Evolutionary conservation across 208 protist genomes (phyloP), one percentile per base, ranked within the genome.

Genomic region (Leishmania guyanensis): DNA sequence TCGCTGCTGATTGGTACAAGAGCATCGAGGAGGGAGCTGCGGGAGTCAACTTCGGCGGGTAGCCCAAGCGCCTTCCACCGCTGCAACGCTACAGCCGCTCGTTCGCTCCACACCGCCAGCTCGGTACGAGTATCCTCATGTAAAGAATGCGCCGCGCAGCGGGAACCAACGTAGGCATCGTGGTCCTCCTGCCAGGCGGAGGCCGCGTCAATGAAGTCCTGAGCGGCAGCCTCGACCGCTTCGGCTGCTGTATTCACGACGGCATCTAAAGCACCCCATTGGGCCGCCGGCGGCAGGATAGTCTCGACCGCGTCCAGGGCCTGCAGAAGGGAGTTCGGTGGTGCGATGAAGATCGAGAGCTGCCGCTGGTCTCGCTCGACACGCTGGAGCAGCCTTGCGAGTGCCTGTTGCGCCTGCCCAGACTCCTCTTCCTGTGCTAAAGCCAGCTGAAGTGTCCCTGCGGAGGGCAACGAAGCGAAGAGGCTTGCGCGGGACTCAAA

Each of bases 341-440:
- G 66, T n/a, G 74, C 60, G 17, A 85, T 66, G 77, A 75, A 85
- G 33, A 36, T 26, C 26, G 39, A 50, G 36, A 85, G 58, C 71
- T 54, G 56, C 53, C 62, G 71, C 60, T 60, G 60, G 50, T 85
- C 81, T 50, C 43, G 60, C 72, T 85, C 81, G 48, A 85, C 66
- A 22, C 77, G 69, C 77, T 85, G 77, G 70, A 85, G 71, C 3
- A 72, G 60, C 33, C 76, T 72, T 3, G 77, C 72, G 39, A 85
- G 81, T 16, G 81, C 62, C 77, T 76, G 73, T 79, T 83, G 80
- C 20, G 80, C 79, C 75, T 87, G 84, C 58, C 76, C 84, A 20
- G 71, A 74, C 62, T 78, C 79, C 36, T 83, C 84, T 26, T 87
- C 78, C 70, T 62, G 66, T 20, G 56, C 81, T 70, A 86, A 51